Evolutionary conservation across 192 early-diverging fungal species (phyloP).

Genomic region (Thoreauomyces humboldtii): DNA sequence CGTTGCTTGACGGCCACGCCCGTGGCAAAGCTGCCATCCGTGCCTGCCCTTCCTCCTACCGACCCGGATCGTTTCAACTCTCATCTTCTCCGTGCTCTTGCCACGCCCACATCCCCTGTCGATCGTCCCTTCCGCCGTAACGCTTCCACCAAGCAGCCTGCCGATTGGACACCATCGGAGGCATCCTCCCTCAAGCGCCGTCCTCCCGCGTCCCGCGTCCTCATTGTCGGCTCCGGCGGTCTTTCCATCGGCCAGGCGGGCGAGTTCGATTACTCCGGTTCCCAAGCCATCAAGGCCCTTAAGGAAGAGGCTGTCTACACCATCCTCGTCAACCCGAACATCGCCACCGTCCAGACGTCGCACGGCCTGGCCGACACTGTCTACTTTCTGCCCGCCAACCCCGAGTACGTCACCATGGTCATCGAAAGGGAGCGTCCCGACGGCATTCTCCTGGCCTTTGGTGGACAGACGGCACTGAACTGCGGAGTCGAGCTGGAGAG

Average conservation of each 20-base stretch:
- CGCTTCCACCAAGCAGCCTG: too few species aligned
- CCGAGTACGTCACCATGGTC: slow-evolving; percentile 93
- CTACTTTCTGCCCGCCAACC: slow-evolving; percentile 95
- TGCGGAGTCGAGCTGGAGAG: slow-evolving; percentile 88
- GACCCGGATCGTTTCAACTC: not conserved
- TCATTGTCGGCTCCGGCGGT: slow-evolving; percentile 94
- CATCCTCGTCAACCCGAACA: slow-evolving; percentile 98
- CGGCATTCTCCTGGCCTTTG: slow-evolving; percentile 93
- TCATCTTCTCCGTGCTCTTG: slow-evolving; percentile 2
- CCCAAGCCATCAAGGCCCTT: slow-evolving; percentile 95
- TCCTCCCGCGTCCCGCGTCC: slow-evolving; percentile 48
- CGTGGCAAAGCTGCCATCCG: too few species aligned
- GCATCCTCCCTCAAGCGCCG: slow-evolving; percentile 18
- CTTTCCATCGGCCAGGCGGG: slow-evolving; percentile 94
- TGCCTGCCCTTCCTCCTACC: not conserved
- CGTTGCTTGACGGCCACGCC: too few species aligned
- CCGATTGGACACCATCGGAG: slow-evolving; percentile 12
- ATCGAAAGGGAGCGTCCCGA: slow-evolving; percentile 94
- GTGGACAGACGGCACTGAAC: slow-evolving; percentile 95
- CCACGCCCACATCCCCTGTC: not conserved
- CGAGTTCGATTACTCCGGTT: slow-evolving; percentile 50
- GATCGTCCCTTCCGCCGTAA: not conserved
- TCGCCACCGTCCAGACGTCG: slow-evolving; percentile 98
- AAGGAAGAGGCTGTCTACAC: slow-evolving; percentile 97
- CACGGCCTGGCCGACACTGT: slow-evolving; percentile 96